phyloP scores from a whole-genome alignment of 2,329 filamentous ascomycete species.

The Magnaporthiopsis rhizophila region DNA sequence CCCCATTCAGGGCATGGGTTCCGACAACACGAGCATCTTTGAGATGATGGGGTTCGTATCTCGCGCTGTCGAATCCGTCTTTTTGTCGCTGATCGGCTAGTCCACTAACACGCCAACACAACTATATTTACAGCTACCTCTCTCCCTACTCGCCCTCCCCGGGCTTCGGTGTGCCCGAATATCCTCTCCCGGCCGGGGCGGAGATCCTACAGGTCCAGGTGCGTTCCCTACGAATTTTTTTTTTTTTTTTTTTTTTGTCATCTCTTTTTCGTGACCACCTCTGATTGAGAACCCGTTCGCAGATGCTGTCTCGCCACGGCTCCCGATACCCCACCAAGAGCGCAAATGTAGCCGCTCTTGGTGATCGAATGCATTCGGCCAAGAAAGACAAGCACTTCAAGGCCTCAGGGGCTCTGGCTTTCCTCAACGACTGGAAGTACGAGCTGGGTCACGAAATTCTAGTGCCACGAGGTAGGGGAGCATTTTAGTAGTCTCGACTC shows the following conservation, averaged over 20 bases:
- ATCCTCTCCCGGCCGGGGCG: constrained; percentile 55
- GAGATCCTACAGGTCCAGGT: constrained; percentile 59
- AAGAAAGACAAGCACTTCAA: constrained; percentile 35
- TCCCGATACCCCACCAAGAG: constrained; percentile 62
- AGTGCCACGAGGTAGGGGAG: constrained; percentile 47
- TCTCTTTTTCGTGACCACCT: neutral
- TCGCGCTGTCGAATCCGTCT: neutral
- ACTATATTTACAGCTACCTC: constrained; percentile 32
- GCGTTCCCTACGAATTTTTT: constrained; percentile 6
- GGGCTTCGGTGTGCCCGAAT: constrained; percentile 69
- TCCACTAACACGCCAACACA: too few species aligned
- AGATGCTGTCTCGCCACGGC: constrained; percentile 68
- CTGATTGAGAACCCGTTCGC: constrained; percentile 11
- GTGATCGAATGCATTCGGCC: constrained; percentile 48
- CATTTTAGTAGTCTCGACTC: too few species aligned
- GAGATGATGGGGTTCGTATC: constrained; percentile 50
- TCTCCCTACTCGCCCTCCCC: constrained; percentile 64
- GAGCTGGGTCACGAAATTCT: constrained; percentile 63
- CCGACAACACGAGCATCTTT: constrained; percentile 58
- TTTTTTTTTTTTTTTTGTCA: neutral
- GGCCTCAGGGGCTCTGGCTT: constrained; percentile 52
- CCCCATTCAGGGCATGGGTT: constrained; percentile 53
- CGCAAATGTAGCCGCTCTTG: constrained; percentile 46
- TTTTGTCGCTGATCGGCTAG: neutral
- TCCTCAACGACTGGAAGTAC: constrained; percentile 63